These are phyloP conservation scores for Pleurotus cornucopiae DNA, from an alignment of 768 basidiomycete species.

Conservation along the genomic window DNA sequence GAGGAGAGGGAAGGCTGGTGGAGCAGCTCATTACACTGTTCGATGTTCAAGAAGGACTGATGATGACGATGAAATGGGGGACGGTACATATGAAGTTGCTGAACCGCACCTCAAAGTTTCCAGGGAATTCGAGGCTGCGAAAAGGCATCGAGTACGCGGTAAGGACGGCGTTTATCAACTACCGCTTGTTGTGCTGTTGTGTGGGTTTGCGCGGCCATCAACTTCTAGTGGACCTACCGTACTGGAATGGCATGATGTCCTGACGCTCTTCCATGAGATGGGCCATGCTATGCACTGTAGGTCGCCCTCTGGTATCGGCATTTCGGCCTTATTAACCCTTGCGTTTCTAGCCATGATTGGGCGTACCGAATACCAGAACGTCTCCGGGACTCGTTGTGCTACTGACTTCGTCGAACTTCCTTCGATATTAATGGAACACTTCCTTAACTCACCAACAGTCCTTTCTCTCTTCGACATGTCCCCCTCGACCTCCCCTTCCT, in stretches of 20 bases:
- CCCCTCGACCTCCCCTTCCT: conserved; percentile 33
- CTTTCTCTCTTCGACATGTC: conserved; percentile 67
- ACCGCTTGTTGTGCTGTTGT: conserved; percentile 87
- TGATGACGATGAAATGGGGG: conserved; percentile 77
- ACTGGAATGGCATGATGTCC: conserved; percentile 89
- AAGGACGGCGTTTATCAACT: conserved; percentile 76
- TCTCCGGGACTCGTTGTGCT: conserved; percentile 94
- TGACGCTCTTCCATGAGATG: conserved; percentile 98
- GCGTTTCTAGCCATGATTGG: conserved; percentile 85
- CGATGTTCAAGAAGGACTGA: conserved; percentile 91
- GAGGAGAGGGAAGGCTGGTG: conserved; percentile 78
- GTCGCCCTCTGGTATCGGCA: conserved; percentile 22
- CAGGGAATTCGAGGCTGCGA: conserved; percentile 58
- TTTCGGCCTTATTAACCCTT: not conserved
- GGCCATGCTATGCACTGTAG: conserved; percentile 99
- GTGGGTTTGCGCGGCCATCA: conserved; percentile 74
- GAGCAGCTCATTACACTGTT: conserved; percentile 97
- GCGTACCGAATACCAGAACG: conserved; percentile 95
- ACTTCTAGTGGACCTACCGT: conserved; percentile 61
- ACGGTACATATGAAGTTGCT: conserved; percentile 39
- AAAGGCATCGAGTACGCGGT: conserved; percentile 54
- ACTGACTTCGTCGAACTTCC: conserved; percentile 98
- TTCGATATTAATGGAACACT: conserved; percentile 98
- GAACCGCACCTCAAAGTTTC: conserved; percentile 44
- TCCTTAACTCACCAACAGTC: conserved; percentile 80